Evolutionary conservation across 2,329 filamentous ascomycete genomes (phyloP).

Genomic region (Pyricularia sp.): DNA sequence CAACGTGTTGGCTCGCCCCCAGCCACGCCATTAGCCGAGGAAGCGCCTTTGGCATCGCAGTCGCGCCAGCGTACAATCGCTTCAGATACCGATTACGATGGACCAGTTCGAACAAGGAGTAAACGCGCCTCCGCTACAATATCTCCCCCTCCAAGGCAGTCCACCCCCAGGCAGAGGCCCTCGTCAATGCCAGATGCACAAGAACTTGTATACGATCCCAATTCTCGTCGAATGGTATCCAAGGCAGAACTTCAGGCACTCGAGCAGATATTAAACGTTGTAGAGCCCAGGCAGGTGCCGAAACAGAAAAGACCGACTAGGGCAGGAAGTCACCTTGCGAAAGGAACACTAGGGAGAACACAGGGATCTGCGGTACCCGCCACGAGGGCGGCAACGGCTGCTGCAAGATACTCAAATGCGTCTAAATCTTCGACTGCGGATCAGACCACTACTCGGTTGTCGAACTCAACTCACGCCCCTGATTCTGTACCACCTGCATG

Average conservation of each 20-base stretch:
- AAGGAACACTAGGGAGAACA: not conserved
- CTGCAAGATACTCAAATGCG: not conserved
- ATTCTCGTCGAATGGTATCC: constrained; percentile 53
- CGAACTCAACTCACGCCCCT: not conserved
- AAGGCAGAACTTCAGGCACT: constrained; percentile 31
- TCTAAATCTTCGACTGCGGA: not conserved
- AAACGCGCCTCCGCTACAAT: constrained; percentile 10
- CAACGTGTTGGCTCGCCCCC: constrained; percentile 31
- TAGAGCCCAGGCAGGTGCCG: constrained; percentile 16
- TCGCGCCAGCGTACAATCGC: constrained; percentile 6
- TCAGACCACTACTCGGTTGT: not conserved
- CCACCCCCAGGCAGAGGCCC: constrained; percentile 14
- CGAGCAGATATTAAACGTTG: constrained; percentile 29
- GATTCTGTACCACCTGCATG: not conserved
- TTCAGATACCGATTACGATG: constrained; percentile 3
- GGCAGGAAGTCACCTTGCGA: not conserved
- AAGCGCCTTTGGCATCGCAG: not conserved
- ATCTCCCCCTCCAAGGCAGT: constrained; percentile 16
- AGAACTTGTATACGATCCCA: constrained; percentile 53
- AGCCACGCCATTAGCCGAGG: constrained; percentile 8
- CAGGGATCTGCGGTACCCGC: not conserved
- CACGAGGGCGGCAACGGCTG: not conserved
- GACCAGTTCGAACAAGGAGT: constrained; percentile 3
- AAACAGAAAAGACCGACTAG: constrained; percentile 10
- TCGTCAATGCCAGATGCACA: constrained; percentile 23